A percentile compares a stretch with the other conserved stretches of the same genome.
Conservation (phyloP, 2,329 filamentous ascomycete genomes). For the Aspergillus nomiae region DNA sequence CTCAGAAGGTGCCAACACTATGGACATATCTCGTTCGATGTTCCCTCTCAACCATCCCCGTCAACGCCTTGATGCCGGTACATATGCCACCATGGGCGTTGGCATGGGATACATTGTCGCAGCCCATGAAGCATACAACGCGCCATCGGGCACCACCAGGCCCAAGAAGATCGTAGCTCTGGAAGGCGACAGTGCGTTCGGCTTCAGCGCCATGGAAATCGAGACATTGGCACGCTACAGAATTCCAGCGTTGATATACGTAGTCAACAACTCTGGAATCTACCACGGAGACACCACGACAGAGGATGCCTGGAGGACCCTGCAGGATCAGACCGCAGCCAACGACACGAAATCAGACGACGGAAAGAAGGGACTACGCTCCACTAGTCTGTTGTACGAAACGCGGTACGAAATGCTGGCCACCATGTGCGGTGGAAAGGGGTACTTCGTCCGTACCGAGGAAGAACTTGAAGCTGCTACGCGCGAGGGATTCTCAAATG, state of each 20-base stretch:
- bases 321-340: conserved; percentile 44
- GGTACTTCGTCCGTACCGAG: conserved; percentile 54
- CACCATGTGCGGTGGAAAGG: conserved; percentile 57
- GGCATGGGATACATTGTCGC: conserved; percentile 60
- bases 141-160: conserved; percentile 33
- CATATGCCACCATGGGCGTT: conserved; percentile 62
- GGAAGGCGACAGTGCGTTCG: conserved; percentile 60
- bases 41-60: conserved; percentile 58
- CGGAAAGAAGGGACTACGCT: conserved; percentile 44
- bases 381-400: conserved; percentile 56
- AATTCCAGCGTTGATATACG: conserved; percentile 58
- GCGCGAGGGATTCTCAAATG: conserved; percentile 50
- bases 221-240: conserved; percentile 59
- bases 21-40: conserved; percentile 60
- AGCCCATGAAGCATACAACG: conserved; percentile 58
- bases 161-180: conserved; percentile 59
- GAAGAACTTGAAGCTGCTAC: conserved; percentile 55
- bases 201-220: conserved; percentile 58
- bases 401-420: conserved; percentile 59
- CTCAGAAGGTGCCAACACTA: conserved; percentile 62
- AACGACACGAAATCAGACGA: conserved; percentile 28
- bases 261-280: conserved; percentile 58
- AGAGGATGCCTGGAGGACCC: conserved; percentile 46
- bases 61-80: conserved; percentile 59
- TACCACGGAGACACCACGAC: conserved; percentile 49